Percentiles rank a stretch among this genome's conserved stretches.
These are phyloP conservation scores for Stereocaulon alpinum DNA, from an alignment of 495 filamentous ascomycete species.

Conservation along the genomic window DNA sequence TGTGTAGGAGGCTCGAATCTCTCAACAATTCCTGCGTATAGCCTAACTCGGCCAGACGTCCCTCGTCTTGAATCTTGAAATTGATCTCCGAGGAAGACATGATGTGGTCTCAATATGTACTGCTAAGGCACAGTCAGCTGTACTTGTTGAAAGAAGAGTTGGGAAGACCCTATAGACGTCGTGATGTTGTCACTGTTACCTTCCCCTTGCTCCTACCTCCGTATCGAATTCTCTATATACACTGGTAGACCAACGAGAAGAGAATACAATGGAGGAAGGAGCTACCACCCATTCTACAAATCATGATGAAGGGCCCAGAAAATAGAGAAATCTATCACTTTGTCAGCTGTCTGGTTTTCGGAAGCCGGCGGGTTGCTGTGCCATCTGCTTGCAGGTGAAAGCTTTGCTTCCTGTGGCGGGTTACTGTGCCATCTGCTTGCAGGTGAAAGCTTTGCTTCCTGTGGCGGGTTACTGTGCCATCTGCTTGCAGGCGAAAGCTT, in stretches of 20 bases:
- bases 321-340: neutral
- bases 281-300: neutral
- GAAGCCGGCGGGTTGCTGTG: neutral
- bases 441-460: too few species aligned
- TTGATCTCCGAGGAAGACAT: slow-evolving; percentile 17
- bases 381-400: neutral
- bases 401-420: too few species aligned
- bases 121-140: neutral
- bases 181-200: neutral
- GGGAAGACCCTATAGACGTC: neutral
- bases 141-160: neutral
- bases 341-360: neutral
- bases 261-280: neutral
- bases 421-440: too few species aligned
- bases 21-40: slow-evolving; percentile 51
- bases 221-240: too few species aligned
- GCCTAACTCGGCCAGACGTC: slow-evolving; percentile 45
- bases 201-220: neutral
- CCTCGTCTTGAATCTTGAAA: slow-evolving; percentile 35
- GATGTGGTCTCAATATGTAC: neutral
- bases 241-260: neutral
- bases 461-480: neutral
- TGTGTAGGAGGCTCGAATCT: slow-evolving; percentile 50
- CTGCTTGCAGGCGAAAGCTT: too few species aligned
- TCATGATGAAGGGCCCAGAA: neutral